These are phyloP conservation scores for Pholiota adiposa DNA, from an alignment of 1,284 basidiomycete species.

Conservation along the genomic window DNA sequence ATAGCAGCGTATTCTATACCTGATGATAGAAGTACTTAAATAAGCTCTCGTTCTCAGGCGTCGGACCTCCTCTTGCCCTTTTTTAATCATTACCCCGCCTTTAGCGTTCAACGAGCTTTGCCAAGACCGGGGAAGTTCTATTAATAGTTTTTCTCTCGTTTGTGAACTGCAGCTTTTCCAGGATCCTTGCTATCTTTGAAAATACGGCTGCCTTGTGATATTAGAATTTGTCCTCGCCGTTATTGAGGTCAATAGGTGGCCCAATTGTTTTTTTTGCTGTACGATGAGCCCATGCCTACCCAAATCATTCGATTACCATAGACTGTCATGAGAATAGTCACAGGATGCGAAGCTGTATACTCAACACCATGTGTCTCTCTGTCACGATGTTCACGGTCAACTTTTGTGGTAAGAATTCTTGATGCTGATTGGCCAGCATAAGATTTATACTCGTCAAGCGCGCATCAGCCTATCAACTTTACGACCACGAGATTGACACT, in stretches of 20 bases:
- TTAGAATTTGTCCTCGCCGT: background rate
- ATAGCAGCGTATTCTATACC: background rate
- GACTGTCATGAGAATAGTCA: slow-evolving; percentile 5
- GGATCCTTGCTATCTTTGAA: background rate
- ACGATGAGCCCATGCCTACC: background rate
- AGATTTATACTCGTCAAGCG: background rate
- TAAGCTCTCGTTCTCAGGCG: background rate
- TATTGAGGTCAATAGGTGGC: background rate
- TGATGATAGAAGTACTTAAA: background rate
- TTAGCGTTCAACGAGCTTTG: no score
- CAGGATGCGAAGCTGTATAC: background rate
- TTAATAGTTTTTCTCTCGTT: background rate
- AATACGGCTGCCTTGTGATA: background rate
- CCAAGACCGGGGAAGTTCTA: background rate
- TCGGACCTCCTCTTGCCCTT: background rate
- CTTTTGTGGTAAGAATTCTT: background rate
- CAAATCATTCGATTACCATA: slow-evolving; percentile 1
- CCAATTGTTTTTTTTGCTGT: background rate
- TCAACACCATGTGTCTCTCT: background rate
- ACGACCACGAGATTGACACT: background rate
- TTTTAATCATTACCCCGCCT: background rate
- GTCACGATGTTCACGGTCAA: background rate
- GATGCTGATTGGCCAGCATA: background rate
- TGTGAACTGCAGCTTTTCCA: background rate
- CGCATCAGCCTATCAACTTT: background rate